phyloP scores from a whole-genome alignment of 495 filamentous ascomycete genomes.

The Podospora didyma region DNA sequence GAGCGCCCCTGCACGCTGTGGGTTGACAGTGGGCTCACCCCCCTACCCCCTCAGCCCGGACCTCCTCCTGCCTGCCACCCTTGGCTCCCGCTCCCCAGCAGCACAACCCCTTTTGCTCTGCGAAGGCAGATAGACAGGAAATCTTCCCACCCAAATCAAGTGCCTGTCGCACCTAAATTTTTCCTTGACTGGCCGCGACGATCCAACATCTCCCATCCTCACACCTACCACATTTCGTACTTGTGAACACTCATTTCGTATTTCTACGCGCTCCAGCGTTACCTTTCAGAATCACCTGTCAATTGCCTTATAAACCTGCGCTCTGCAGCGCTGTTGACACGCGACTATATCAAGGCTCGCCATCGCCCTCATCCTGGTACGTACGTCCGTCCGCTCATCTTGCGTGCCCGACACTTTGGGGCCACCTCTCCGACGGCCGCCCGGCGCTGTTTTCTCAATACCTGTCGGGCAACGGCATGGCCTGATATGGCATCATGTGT shows the following conservation, averaged over 20 bases:
- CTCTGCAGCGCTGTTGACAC: conserved; percentile 21
- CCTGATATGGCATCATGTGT: background rate
- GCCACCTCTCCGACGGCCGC: background rate
- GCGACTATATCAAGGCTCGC: conserved; percentile 20
- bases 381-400: conserved; percentile 15
- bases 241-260: conserved; percentile 32
- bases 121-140: conserved; percentile 19
- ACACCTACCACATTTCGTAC: conserved; percentile 26
- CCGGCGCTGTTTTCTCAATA: background rate
- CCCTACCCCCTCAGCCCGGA: background rate
- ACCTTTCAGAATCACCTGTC: conserved; percentile 19
- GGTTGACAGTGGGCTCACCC: background rate
- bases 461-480: no score
- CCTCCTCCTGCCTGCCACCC: background rate
- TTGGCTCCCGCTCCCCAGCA: conserved; percentile 9
- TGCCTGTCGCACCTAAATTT: conserved; percentile 32
- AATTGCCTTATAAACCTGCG: conserved; percentile 15
- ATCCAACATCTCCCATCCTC: conserved; percentile 18
- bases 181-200: conserved; percentile 26
- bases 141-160: conserved; percentile 21
- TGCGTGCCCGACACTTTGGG: background rate
- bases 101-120: conserved; percentile 32
- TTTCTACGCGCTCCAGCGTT: conserved; percentile 32
- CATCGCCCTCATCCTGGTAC: conserved; percentile 17
- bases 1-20: conserved; percentile 3